Percentiles rank a stretch among this genome's conserved stretches.
Evolutionary conservation across 1,284 basidiomycete species (phyloP).

Genomic region (Neotropicomus parvogracilis): DNA sequence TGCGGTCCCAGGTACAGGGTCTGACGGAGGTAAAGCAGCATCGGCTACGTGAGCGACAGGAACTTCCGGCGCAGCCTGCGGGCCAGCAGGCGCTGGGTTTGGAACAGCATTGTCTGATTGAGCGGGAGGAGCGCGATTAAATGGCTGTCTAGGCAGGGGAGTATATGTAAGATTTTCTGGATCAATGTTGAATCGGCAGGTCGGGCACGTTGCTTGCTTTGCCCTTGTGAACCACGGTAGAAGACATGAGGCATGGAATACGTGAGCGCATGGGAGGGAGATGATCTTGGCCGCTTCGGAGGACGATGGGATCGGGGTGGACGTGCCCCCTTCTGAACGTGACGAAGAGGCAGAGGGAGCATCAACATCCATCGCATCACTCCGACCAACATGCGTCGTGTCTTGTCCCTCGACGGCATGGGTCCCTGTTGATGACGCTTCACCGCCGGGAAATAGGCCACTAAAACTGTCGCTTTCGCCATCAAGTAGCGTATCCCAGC

Average conservation of each 20-base stretch:
- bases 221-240: constrained; percentile 76
- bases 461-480: constrained; percentile 43
- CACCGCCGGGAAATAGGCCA: constrained; percentile 25
- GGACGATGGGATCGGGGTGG: constrained; percentile 8
- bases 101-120: constrained; percentile 7
- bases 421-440: constrained; percentile 15
- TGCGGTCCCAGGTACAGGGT: constrained; percentile 2
- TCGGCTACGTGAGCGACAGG: constrained; percentile 1
- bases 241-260: constrained; percentile 73
- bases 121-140: constrained; percentile 12
- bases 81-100: constrained; percentile 5
- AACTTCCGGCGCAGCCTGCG: constrained; percentile 5
- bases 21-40: not conserved
- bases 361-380: constrained; percentile 25
- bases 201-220: constrained; percentile 73
- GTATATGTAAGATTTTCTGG: constrained; percentile 65
- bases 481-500: constrained; percentile 65
- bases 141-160: constrained; percentile 22
- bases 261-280: constrained; percentile 70
- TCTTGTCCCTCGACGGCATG: constrained; percentile 6
- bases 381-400: constrained; percentile 1
- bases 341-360: constrained; percentile 1
- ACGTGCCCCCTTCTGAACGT: constrained; percentile 4
- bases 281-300: constrained; percentile 40
- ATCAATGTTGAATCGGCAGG: constrained; percentile 76